Conservation (phyloP, 768 basidiomycete genomes). For the Suillus variegatus region DNA sequence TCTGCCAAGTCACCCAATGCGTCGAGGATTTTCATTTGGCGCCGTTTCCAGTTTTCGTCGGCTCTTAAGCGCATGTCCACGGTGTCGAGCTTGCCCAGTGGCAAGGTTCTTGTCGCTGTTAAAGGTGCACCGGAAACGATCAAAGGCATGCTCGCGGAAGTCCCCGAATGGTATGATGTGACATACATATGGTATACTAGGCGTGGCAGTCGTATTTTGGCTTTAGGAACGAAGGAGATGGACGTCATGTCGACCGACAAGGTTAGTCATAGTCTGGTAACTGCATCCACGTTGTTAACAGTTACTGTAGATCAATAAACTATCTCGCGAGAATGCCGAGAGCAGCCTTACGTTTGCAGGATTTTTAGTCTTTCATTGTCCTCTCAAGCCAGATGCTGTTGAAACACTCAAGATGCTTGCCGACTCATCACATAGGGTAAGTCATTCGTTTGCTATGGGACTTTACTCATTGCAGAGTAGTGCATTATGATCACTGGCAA, state of each 20-base stretch:
- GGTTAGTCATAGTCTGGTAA: conserved; percentile 38
- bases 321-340: conserved; percentile 83
- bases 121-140: conserved; percentile 99
- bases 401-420: conserved; percentile 90
- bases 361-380: conserved; percentile 98
- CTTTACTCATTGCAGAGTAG: conserved; percentile 38
- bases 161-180: conserved; percentile 86
- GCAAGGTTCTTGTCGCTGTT: conserved; percentile 67
- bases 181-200: conserved; percentile 95
- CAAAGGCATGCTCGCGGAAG: conserved; percentile 73
- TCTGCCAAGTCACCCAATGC: conserved; percentile 52
- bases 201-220: conserved; percentile 90
- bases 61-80: conserved; percentile 98
- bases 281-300: not conserved
- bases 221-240: conserved; percentile 86
- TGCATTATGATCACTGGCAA: conserved; percentile 99
- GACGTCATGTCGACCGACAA: conserved; percentile 69
- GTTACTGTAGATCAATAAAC: conserved; percentile 75
- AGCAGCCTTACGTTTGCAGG: conserved; percentile 82
- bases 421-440: conserved; percentile 93
- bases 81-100: conserved; percentile 65
- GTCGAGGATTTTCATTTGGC: conserved; percentile 69
- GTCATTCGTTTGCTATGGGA: conserved; percentile 29
- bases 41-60: conserved; percentile 97
- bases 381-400: conserved; percentile 91